Percentiles rank a stretch among this genome's conserved stretches.
Evolutionary conservation across 2,329 filamentous ascomycete genomes (phyloP).

Genomic region (Pseudocercospora fuligena): DNA sequence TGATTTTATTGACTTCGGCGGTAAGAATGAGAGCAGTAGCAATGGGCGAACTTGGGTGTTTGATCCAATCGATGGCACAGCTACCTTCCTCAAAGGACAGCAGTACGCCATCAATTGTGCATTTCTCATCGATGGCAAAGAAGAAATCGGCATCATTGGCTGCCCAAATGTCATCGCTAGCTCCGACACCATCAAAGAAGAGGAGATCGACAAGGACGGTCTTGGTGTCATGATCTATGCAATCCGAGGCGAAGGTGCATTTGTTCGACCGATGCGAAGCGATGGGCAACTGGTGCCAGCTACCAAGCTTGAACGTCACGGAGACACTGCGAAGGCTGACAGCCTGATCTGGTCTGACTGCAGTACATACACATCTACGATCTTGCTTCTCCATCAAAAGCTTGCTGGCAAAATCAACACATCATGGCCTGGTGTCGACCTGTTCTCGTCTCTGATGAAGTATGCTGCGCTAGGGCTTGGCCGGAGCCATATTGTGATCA

Average conservation of each 20-base stretch:
- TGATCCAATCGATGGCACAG: conserved; percentile 69
- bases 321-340: conserved; percentile 33
- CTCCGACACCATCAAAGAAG: conserved; percentile 50
- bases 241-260: conserved; percentile 52
- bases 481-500: conserved; percentile 27
- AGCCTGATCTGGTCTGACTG: conserved; percentile 54
- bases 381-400: conserved; percentile 45
- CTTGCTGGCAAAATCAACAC: conserved; percentile 46
- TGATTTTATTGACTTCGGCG: conserved; percentile 64
- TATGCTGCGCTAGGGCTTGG: conserved; percentile 33
- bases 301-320: conserved; percentile 28
- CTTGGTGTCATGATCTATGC: conserved; percentile 54
- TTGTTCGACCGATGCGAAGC: conserved; percentile 37
- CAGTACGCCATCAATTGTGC: conserved; percentile 68
- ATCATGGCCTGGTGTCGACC: conserved; percentile 54
- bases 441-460: conserved; percentile 59
- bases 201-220: conserved; percentile 54
- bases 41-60: conserved; percentile 62
- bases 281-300: conserved; percentile 24
- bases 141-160: conserved; percentile 64
- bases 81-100: conserved; percentile 63
- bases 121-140: conserved; percentile 61
- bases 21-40: conserved; percentile 46
- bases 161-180: conserved; percentile 64
- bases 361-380: conserved; percentile 45